Percentiles rank a stretch among this genome's conserved stretches.
Conservation (phyloP, 108 stramenopile species). For the Craspedostauros australis region DNA sequence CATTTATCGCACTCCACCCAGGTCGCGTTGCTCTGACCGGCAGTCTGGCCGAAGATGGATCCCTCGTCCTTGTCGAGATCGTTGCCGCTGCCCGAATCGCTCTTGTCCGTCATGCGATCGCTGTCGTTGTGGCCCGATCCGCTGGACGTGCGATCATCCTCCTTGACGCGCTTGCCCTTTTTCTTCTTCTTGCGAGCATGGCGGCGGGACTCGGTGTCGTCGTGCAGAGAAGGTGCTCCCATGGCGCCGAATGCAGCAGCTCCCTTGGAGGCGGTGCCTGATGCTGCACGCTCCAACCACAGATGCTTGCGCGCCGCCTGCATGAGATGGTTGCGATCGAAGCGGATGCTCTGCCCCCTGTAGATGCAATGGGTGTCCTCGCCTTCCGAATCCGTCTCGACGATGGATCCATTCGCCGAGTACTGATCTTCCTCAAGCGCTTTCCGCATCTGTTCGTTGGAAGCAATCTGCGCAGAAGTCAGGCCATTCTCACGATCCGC, state of each 20-base stretch:
- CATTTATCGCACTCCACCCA: constrained; percentile 91
- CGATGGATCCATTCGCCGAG: constrained; percentile 66
- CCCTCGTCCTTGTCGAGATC: constrained; percentile 55
- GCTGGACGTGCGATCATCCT: constrained; percentile 15
- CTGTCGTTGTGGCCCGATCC: not conserved
- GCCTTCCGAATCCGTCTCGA: constrained; percentile 50
- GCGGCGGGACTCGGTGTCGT: constrained; percentile 22
- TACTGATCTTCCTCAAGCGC: constrained; percentile 84
- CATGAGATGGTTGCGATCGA: constrained; percentile 42
- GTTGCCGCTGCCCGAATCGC: not conserved
- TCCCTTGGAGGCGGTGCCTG: constrained; percentile 1
- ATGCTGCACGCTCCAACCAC: constrained; percentile 23
- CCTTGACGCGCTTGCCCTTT: constrained; percentile 21
- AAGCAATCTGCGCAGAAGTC: constrained; percentile 63
- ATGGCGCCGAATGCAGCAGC: constrained; percentile 7
- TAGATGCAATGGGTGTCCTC: constrained; percentile 44
- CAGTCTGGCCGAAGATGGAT: constrained; percentile 82
- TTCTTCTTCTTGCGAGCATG: constrained; percentile 86
- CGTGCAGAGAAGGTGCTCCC: constrained; percentile 5
- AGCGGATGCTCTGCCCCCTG: constrained; percentile 36
- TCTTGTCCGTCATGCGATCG: not conserved
- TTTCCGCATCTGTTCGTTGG: constrained; percentile 80
- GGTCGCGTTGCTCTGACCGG: constrained; percentile 70
- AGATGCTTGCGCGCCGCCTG: constrained; percentile 33
- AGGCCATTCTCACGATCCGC: constrained; percentile 3